These are phyloP conservation scores for Oldenlandia corymbosa DNA, from an alignment of 257 asterid species.

Conservation along the genomic window DNA sequence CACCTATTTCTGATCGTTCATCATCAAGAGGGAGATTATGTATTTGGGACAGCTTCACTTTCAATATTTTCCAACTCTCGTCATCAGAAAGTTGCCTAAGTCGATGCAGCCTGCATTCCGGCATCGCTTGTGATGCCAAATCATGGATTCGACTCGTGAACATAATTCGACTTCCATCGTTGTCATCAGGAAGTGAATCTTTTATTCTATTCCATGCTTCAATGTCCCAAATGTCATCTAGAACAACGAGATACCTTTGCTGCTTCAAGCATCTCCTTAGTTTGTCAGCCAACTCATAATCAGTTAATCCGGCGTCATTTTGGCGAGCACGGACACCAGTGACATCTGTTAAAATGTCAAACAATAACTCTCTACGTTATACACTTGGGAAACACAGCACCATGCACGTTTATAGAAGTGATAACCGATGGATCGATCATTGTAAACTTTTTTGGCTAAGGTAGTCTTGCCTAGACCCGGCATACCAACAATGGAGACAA, in stretches of 20 bases:
- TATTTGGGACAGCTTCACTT: neutral
- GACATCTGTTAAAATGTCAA: neutral
- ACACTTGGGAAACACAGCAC: slow-evolving; percentile 5
- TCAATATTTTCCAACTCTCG: slow-evolving; percentile 12
- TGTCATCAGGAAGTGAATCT: slow-evolving; percentile 7
- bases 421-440: neutral
- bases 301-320: neutral
- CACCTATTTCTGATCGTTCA: slow-evolving; percentile 10
- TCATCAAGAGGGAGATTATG: neutral
- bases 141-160: slow-evolving; percentile 15
- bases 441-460: slow-evolving; percentile 1
- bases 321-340: neutral
- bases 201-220: neutral
- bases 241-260: slow-evolving; percentile 15
- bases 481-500: slow-evolving; percentile 14
- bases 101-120: neutral
- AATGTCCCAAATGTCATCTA: slow-evolving; percentile 23
- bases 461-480: slow-evolving; percentile 14
- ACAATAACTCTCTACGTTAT: neutral
- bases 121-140: neutral
- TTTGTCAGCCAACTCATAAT: slow-evolving; percentile 4
- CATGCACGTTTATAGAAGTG: slow-evolving; percentile 12
- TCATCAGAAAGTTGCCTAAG: neutral
- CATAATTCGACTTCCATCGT: slow-evolving; percentile 13
- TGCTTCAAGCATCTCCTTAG: slow-evolving; percentile 7